phyloP scores from a whole-genome alignment of 495 filamentous ascomycete species.

The Aspergillus ellipticus region DNA sequence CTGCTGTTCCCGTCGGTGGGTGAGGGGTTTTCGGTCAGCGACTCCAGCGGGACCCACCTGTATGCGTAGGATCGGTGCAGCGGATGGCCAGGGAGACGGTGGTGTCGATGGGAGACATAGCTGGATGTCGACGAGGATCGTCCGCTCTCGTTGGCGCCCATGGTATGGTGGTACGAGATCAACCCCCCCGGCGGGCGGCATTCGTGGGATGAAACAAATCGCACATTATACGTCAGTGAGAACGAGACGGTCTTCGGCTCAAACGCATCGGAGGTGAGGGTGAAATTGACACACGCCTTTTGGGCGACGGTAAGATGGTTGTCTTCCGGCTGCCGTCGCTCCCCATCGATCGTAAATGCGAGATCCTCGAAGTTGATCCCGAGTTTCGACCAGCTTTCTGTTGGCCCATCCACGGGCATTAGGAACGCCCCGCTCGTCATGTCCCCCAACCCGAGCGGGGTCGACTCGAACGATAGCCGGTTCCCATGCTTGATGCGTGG shows the following conservation, averaged over 20 bases:
- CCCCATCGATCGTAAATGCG: constrained; percentile 22
- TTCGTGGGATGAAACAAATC: constrained; percentile 63
- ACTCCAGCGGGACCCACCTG: constrained; percentile 48
- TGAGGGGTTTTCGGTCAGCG: constrained; percentile 37
- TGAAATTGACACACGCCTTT: constrained; percentile 51
- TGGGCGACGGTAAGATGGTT: constrained; percentile 40
- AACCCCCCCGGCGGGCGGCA: constrained; percentile 53
- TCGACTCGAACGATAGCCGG: constrained; percentile 29
- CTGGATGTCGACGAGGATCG: constrained; percentile 16
- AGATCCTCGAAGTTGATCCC: constrained; percentile 20
- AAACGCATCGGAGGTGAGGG: constrained; percentile 25
- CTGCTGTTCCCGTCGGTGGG: constrained; percentile 5
- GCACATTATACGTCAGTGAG: constrained; percentile 56
- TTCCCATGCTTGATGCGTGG: constrained; percentile 40
- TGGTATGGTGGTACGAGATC: constrained; percentile 29
- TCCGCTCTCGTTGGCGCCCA: constrained; percentile 44
- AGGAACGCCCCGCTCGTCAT: constrained; percentile 45
- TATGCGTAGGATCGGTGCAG: constrained; percentile 61
- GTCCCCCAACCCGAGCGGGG: constrained; percentile 40
- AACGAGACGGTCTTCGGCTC: constrained; percentile 40
- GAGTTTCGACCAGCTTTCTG: constrained; percentile 6
- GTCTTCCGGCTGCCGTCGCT: constrained; percentile 15
- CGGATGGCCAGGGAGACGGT: constrained; percentile 54
- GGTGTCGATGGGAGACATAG: constrained; percentile 8
- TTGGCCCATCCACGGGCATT: constrained; percentile 25